Conservation (phyloP, 371 early-diverging fungal genomes). For the Rhizopus delemar region DNA sequence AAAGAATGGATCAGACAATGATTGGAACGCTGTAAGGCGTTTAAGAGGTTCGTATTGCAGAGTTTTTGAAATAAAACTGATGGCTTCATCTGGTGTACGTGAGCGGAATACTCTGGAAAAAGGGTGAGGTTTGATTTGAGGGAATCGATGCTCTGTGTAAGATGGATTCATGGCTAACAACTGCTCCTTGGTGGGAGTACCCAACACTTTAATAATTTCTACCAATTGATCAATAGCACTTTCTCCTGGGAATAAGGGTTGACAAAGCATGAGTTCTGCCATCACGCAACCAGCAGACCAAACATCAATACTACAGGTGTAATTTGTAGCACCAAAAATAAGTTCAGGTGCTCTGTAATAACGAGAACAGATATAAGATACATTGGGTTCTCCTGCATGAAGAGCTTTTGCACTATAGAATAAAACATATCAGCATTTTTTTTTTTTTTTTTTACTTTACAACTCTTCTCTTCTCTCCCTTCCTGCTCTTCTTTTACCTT, state of each 20-base stretch:
- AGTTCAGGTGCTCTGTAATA: constrained; percentile 99
- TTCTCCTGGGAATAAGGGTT: constrained; percentile 98
- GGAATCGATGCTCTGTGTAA: constrained; percentile 97
- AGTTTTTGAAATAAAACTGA: constrained; percentile 84
- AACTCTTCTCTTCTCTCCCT: neutral
- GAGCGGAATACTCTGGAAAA: constrained; percentile 88
- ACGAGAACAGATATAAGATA: constrained; percentile 97
- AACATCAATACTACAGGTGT: constrained; percentile 90
- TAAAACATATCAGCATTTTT: constrained; percentile 39
- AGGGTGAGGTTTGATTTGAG: constrained; percentile 93
- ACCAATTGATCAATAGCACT: constrained; percentile 99
- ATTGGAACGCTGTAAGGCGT: constrained; percentile 91
- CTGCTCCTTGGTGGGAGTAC: constrained; percentile 97
- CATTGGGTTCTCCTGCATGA: constrained; percentile 92
- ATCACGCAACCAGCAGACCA: constrained; percentile 99
- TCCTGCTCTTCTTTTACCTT: constrained; percentile 46
- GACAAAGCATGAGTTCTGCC: constrained; percentile 96
- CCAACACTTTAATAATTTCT: constrained; percentile 99
- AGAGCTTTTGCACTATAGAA: constrained; percentile 87
- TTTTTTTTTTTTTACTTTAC: constrained; percentile 3
- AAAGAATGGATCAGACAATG: constrained; percentile 96
- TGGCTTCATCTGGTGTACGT: constrained; percentile 83
- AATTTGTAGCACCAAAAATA: constrained; percentile 96
- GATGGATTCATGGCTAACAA: constrained; percentile 94
- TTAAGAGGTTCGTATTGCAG: constrained; percentile 93